Conservation (phyloP, 768 basidiomycete genomes). For the Daedalea quercina region DNA sequence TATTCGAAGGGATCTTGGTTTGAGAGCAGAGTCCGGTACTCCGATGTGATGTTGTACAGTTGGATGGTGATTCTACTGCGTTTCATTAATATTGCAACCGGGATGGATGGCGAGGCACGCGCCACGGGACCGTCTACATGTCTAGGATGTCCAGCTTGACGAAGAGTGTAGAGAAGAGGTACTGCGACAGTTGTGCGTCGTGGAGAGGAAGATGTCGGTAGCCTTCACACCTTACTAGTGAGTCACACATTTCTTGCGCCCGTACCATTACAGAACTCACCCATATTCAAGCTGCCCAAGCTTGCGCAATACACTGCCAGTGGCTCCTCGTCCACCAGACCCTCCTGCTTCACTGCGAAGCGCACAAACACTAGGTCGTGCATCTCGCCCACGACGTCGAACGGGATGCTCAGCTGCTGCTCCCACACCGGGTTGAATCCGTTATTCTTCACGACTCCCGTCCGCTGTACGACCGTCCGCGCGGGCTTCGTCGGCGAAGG, state of each 20-base stretch:
- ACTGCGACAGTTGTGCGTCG: slow-evolving; percentile 81
- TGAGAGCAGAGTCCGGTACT: too few relatives aligned
- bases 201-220: slow-evolving; percentile 88
- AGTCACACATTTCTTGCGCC: not conserved
- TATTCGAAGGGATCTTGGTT: too few relatives aligned
- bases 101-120: not conserved
- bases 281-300: slow-evolving; percentile 64
- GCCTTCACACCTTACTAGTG: slow-evolving; percentile 37
- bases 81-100: not conserved
- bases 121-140: slow-evolving; percentile 9
- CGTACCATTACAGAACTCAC: slow-evolving; percentile 32
- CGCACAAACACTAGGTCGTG: slow-evolving; percentile 78
- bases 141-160: slow-evolving; percentile 52
- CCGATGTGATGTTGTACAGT: not conserved
- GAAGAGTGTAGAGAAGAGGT: slow-evolving; percentile 91
- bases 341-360: slow-evolving; percentile 68
- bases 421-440: slow-evolving; percentile 93
- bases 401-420: slow-evolving; percentile 61
- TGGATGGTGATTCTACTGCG: not conserved
- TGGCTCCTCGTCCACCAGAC: slow-evolving; percentile 51
- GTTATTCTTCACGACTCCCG: slow-evolving; percentile 69
- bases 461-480: slow-evolving; percentile 47
- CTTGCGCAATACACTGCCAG: slow-evolving; percentile 71
- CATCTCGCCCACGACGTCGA: slow-evolving; percentile 73
- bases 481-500: slow-evolving; percentile 15